These are phyloP conservation scores for Lactifluus subvellereus DNA, from an alignment of 768 basidiomycete species.

Conservation along the genomic window DNA sequence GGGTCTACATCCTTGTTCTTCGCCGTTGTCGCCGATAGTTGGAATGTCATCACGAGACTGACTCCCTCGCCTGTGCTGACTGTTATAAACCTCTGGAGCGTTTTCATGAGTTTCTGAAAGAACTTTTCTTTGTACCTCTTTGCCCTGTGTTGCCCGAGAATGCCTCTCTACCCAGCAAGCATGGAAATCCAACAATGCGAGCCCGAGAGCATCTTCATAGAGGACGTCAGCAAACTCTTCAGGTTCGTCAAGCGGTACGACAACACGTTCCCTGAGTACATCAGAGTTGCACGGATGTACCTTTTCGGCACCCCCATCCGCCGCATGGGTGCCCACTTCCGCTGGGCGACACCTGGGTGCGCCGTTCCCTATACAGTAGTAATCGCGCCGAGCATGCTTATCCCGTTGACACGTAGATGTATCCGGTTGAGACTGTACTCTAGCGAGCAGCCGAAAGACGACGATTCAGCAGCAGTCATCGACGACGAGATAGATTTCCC, in stretches of 20 bases:
- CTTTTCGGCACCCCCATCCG: slow-evolving; percentile 22
- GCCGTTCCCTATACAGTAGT: background rate
- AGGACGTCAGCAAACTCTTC: slow-evolving; percentile 4
- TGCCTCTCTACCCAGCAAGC: background rate
- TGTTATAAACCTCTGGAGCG: slow-evolving; percentile 1
- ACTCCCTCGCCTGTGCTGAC: background rate
- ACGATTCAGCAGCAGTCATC: background rate
- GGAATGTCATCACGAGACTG: background rate
- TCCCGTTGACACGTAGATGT: slow-evolving; percentile 7
- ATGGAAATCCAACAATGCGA: slow-evolving; percentile 2
- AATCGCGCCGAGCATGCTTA: background rate
- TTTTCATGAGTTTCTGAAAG: background rate
- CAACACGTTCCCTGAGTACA: slow-evolving; percentile 14
- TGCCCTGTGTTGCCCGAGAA: background rate
- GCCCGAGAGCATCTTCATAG: background rate
- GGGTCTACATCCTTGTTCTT: slow-evolving; percentile 9
- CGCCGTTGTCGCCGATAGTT: background rate
- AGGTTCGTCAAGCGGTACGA: slow-evolving; percentile 6
- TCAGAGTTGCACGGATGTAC: slow-evolving; percentile 17
- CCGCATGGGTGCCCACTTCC: slow-evolving; percentile 2
- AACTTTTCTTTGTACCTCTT: background rate
- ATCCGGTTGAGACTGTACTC: slow-evolving; percentile 20
- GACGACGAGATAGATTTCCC: slow-evolving; percentile 23
- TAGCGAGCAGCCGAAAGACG: background rate
- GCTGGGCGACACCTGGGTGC: slow-evolving; percentile 13